A percentile compares a stretch with the other conserved stretches of the same genome.
phyloP scores from a whole-genome alignment of 768 basidiomycete genomes.

The Mycena latifolia region DNA sequence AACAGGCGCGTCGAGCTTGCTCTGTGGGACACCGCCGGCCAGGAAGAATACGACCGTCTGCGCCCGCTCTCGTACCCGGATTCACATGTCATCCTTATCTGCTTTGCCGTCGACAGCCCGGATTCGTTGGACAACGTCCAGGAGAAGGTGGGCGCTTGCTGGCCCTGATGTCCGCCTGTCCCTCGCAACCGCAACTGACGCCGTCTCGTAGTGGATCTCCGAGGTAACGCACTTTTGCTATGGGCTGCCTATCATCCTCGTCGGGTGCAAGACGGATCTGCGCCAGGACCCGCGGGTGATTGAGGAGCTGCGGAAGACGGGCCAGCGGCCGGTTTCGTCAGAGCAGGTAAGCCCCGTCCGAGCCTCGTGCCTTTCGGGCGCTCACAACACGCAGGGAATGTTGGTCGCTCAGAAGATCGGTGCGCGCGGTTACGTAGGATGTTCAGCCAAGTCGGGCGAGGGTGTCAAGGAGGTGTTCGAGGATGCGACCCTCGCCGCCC shows the following conservation, averaged over 20 bases:
- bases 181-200: too few relatives aligned
- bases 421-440: constrained; percentile 97
- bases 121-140: constrained; percentile 99
- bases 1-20: constrained; percentile 99
- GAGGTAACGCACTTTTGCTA: constrained; percentile 99
- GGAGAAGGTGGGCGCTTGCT: constrained; percentile 86
- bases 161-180: constrained; percentile 9
- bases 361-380: too few relatives aligned
- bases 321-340: constrained; percentile 93
- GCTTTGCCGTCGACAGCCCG: constrained; percentile 97
- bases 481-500: constrained; percentile 93
- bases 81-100: constrained; percentile 99
- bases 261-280: constrained; percentile 99
- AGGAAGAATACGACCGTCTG: constrained; percentile 99
- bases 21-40: constrained; percentile 99
- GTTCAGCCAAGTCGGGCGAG: constrained; percentile 95
- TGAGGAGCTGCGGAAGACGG: constrained; percentile 94
- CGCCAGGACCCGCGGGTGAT: constrained; percentile 93
- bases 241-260: constrained; percentile 94
- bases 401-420: constrained; percentile 96
- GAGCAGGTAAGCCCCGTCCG: constrained; percentile 81
- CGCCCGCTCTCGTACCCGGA: constrained; percentile 98
- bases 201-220: constrained; percentile 88
- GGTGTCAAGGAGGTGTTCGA: constrained; percentile 99
- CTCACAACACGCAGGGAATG: constrained; percentile 75